Evolutionary conservation across 129 eudicot species (phyloP), one percentile per base, ranked within the genome.

Genomic region (Centaurea solstitialis): DNA sequence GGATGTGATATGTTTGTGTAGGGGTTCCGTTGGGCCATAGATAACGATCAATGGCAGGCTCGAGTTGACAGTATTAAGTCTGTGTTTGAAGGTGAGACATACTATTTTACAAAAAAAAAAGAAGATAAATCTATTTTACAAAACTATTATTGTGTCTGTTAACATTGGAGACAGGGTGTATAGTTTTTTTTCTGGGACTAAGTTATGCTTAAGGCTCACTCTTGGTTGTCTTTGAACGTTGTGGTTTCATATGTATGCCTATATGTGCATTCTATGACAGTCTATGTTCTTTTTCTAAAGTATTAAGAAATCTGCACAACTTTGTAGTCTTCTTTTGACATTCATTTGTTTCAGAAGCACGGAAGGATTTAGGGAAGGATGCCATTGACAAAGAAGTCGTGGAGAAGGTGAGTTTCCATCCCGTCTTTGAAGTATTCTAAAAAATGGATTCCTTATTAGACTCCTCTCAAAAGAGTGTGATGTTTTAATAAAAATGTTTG

Each of bases 1-100:
- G 75, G 22, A 67, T 66, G 24, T 50, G 68, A 76, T 53, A 33
- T 81, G 68, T 18, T 76, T 67, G 69, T 79, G 59, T 70, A 96
- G 99, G 98, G 99, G 4, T 96, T 96, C 86, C 88, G 92, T 15
- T 95, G 98, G 99, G 98, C 99, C n/a, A 85, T 93, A 62, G 98
- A 95, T 78, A 84, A 93, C 76, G 97, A 92, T 74, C 75, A 88
- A 85, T 95, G 99, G 99, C 95, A 93, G 72, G 95, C 89, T 78
- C 89, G 99, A 82, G 99, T 89, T 67, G 91, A 89, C 81, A 93
- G 97, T 83, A 93, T 96, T 68, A 96, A 85, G 90, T 82, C 87
- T 22, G 92, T 93, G 39, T 96, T 96, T 88, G 95, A 93, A 89
- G 95, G 98, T 96, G 40, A 90, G 80, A 40, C 5, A 5, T 17